Percentiles rank a stretch among this genome's conserved stretches.
Conservation (phyloP, 176 grass and related monocot species). For the Bonia amplexicaulis region DNA sequence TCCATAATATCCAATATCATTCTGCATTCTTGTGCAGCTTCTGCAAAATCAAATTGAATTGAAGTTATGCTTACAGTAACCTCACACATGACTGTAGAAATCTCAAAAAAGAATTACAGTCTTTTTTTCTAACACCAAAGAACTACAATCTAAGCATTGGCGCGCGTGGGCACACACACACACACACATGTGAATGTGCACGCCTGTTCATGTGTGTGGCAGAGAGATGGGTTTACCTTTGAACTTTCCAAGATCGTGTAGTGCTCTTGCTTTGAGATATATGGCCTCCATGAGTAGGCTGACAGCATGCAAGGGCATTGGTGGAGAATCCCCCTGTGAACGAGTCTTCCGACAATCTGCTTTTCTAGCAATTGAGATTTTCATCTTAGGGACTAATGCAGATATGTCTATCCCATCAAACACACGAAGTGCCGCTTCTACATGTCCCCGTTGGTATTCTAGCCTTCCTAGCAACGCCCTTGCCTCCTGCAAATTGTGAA, state of each 20-base stretch:
- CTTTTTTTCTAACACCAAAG: conserved; percentile 2
- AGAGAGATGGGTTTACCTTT: conserved; percentile 51
- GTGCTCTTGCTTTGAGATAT: conserved; percentile 85
- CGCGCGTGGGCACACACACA: no score
- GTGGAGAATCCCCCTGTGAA: conserved; percentile 50
- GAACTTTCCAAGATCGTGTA: conserved; percentile 90
- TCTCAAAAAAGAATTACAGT: neutral
- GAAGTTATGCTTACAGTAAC: conserved; percentile 20
- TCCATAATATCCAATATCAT: conserved; percentile 80
- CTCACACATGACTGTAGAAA: neutral
- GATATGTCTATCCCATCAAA: conserved; percentile 84
- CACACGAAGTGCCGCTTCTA: conserved; percentile 79
- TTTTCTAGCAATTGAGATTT: conserved; percentile 68
- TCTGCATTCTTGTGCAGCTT: conserved; percentile 83
- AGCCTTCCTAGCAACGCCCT: conserved; percentile 92
- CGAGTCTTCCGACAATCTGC: conserved; percentile 47
- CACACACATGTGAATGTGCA: neutral
- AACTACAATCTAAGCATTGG: neutral
- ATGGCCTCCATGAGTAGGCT: conserved; percentile 78
- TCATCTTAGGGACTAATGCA: conserved; percentile 79
- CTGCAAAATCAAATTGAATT: conserved; percentile 51
- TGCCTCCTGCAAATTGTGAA: conserved; percentile 71
- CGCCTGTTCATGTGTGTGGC: neutral
- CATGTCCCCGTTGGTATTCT: conserved; percentile 89
- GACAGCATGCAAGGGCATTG: conserved; percentile 84